Base-by-base conservation (phyloP, 2,329 filamentous ascomycete species). In the Emydomyces testavorans region DNA sequence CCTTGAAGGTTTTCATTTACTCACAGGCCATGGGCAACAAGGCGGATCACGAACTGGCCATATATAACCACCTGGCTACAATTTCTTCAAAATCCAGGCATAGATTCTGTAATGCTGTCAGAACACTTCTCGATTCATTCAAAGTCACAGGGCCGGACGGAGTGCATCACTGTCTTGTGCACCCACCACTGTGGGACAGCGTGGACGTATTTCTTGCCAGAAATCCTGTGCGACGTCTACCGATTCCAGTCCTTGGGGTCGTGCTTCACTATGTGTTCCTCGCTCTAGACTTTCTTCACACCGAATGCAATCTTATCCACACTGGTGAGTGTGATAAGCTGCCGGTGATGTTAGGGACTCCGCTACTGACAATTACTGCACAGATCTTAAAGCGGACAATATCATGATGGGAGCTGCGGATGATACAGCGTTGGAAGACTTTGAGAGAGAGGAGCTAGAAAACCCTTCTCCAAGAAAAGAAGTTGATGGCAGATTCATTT, bases 11-110 rank as follows among this genome's bases (percentile, higher is more conserved):
- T 6, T 60, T 57, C 20, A 51, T 58, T 42, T 50, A 59, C 28
- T 49, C 60, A 46, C 20, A 52, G 20, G 57, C 55, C 2, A 54
- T 62, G 52, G 59, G 55, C 0, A 46, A 56, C 21, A 54, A 59
- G 20, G 1, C 59, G 8, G 56, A 62, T 29, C 16, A 67, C 11
- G 70, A 73, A 54, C 51, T 71, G 6, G 53, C 58, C 2, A 70
- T 71, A 11, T 71, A 72, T 37, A 62, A 63, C 50, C 61, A 59
- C 21, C 65, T 72, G 2, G 58, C 60, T 15, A 42, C 40, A 39
- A 66, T 72, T 3, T 32, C 41, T n/a, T n/a, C 31, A 45, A 34
- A 15, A 24, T 21, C 6, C 8, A 28, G 15, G 20, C 26, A 3
- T 8, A 28, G 26, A n/a, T n/a, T n/a, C 10, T 4, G 16, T 2